Conservation (phyloP, 805 yeast species). For the Saccharomycopsis amapae region DNA sequence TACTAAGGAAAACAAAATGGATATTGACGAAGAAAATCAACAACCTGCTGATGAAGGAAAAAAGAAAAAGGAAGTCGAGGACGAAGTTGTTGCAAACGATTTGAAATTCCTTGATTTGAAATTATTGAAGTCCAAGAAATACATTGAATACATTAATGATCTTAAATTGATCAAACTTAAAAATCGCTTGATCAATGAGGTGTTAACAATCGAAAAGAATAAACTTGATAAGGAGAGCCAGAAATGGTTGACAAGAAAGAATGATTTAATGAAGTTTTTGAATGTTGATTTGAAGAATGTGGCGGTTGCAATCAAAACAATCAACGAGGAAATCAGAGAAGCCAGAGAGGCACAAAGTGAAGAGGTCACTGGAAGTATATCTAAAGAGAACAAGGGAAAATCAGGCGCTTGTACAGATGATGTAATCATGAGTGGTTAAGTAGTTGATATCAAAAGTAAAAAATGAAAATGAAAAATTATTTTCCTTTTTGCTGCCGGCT, state of each 20-base stretch:
- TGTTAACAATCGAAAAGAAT: slow-evolving; percentile 4
- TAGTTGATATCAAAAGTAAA: no score
- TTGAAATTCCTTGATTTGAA: slow-evolving; percentile 17
- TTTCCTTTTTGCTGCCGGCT: no score
- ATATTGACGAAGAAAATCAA: neutral
- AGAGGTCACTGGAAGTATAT: neutral
- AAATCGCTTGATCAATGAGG: slow-evolving; percentile 9
- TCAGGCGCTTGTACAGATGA: neutral
- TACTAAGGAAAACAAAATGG: neutral
- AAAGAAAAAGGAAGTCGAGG: neutral
- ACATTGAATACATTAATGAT: slow-evolving; percentile 2
- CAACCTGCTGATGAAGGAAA: neutral
- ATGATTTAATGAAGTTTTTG: slow-evolving; percentile 12
- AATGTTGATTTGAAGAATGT: slow-evolving; percentile 12
- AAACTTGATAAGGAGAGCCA: slow-evolving; percentile 6
- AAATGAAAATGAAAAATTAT: no score
- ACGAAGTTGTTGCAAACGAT: neutral
- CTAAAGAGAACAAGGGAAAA: neutral
- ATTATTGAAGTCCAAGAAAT: slow-evolving; percentile 10
- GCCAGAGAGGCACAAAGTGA: neutral
- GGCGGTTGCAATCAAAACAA: slow-evolving; percentile 4
- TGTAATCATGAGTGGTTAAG: neutral
- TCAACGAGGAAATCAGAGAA: slow-evolving; percentile 3
- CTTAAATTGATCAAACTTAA: slow-evolving; percentile 10
- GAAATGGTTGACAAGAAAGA: slow-evolving; percentile 16